A percentile compares a stretch with the other conserved stretches of the same genome.
Evolutionary conservation across 2,329 filamentous ascomycete genomes (phyloP).

Genomic region (Dactylellina drechsleri): DNA sequence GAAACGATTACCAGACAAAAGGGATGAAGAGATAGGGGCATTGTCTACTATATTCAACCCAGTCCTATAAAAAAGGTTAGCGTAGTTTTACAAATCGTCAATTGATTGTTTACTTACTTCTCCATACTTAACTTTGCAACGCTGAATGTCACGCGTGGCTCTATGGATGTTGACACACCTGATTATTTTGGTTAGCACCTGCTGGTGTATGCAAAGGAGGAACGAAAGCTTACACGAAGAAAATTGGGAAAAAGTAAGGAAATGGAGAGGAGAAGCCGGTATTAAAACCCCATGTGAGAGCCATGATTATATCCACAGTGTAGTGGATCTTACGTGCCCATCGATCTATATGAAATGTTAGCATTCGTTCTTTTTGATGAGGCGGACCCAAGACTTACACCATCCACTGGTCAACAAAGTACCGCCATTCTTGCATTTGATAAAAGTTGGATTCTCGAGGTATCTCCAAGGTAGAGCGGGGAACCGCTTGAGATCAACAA

Average conservation of each 20-base stretch:
- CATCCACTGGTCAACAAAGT: slow-evolving; percentile 85
- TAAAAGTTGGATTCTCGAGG: slow-evolving; percentile 80
- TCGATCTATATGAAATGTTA: slow-evolving; percentile 65
- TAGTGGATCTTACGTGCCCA: slow-evolving; percentile 84
- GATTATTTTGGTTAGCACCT: background rate
- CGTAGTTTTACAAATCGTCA: background rate
- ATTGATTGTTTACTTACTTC: slow-evolving; percentile 58
- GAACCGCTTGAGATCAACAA: slow-evolving; percentile 79
- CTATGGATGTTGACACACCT: slow-evolving; percentile 69
- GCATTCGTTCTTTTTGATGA: slow-evolving; percentile 52
- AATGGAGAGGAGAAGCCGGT: slow-evolving; percentile 83
- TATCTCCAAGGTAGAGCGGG: slow-evolving; percentile 91
- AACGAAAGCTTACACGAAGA: slow-evolving; percentile 69
- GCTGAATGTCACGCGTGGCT: slow-evolving; percentile 77
- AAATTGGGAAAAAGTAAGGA: slow-evolving; percentile 88
- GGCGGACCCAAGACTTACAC: slow-evolving; percentile 67
- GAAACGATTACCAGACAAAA: slow-evolving; percentile 34
- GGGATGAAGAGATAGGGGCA: slow-evolving; percentile 89
- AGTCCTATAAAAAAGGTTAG: slow-evolving; percentile 66
- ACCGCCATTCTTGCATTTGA: slow-evolving; percentile 77
- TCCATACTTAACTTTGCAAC: slow-evolving; percentile 81
- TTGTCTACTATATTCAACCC: slow-evolving; percentile 80
- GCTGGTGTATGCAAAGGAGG: slow-evolving; percentile 71
- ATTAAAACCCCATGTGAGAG: slow-evolving; percentile 80
- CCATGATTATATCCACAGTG: slow-evolving; percentile 81